A percentile compares a stretch with the other conserved stretches of the same genome.
phyloP scores from a whole-genome alignment of 352 stramenopile genomes.

The Phytophthora rubi region DNA sequence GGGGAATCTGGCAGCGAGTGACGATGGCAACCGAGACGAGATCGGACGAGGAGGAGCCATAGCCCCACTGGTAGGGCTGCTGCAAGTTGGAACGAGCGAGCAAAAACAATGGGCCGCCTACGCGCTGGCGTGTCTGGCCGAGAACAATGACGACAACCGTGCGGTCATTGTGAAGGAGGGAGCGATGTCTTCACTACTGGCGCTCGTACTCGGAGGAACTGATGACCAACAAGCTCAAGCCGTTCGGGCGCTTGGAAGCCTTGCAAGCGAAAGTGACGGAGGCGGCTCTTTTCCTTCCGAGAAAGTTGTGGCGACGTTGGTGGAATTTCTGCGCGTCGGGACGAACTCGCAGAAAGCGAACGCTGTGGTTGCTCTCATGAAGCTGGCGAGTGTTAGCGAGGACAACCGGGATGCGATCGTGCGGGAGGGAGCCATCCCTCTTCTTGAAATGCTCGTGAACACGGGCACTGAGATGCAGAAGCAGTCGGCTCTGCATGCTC shows the following conservation, averaged over 20 bases:
- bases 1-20: slow-evolving; percentile 17
- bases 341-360: slow-evolving; percentile 12
- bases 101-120: slow-evolving; percentile 19
- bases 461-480: background rate
- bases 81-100: background rate
- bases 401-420: slow-evolving; percentile 12
- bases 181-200: slow-evolving; percentile 11
- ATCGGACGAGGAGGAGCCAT: slow-evolving; percentile 29
- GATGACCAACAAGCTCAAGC: slow-evolving; percentile 16
- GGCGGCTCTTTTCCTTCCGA: background rate
- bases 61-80: slow-evolving; percentile 18
- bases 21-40: slow-evolving; percentile 13
- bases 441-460: slow-evolving; percentile 4
- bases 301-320: slow-evolving; percentile 3
- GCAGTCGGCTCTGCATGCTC: background rate
- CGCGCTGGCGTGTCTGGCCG: slow-evolving; percentile 12
- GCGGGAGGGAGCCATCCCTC: slow-evolving; percentile 9
- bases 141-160: slow-evolving; percentile 12
- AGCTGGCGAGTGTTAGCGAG: slow-evolving; percentile 13
- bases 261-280: background rate
- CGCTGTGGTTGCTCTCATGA: slow-evolving; percentile 8
- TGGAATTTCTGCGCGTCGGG: slow-evolving; percentile 7
- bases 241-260: slow-evolving; percentile 7
- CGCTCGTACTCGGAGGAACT: slow-evolving; percentile 1
- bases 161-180: slow-evolving; percentile 11